Evolutionary conservation across 306 rosid species (phyloP), one percentile per base, ranked within the genome.

Genomic region (Cucumis cinereus): DNA sequence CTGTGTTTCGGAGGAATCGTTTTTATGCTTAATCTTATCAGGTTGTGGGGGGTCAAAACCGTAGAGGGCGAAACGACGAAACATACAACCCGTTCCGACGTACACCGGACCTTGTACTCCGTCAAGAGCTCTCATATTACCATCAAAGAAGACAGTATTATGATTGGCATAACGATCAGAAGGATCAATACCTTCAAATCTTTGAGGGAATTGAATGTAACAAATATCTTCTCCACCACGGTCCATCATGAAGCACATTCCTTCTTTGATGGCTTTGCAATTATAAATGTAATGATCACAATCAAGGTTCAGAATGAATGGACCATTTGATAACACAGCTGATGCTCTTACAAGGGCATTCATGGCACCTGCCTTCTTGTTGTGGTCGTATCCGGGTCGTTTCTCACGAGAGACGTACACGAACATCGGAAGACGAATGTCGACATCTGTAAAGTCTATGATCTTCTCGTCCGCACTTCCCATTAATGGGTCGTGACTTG

Each of bases 321-420:
- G 90, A 54, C 97, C 97, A 76, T 93, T 91, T 63, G 98, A 90
- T 58, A 93, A 87, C 49, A 93, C 80, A 22, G 97, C 98, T 4
- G 97, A 93, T 26, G 82, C 76, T 63, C 90, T 76, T 71, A 90
- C 98, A 77, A 88, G 79, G 22, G 98, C 97, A 70, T 93, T 93
- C 97, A 93, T 93, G 84, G 98, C 96, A 10, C 98, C 97, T 0
- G 98, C 97, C 84, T 93, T 93, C 83, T 93, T 93, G 88, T 93
- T 92, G 54, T 93, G 97, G 57, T 91, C 95, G 54, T 91, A 93
- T 50, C 98, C 98, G 0, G 88, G 94, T 7, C 98, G 85, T 80
- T 93, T 93, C 81, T 91, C 97, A 54, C 96, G 90, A 0, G 98
- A 91, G 59, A 93, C 84, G 38, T 93, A 93, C 40, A 93, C 96